Base-by-base conservation (phyloP, 2,329 filamentous ascomycete genomes). In the Ceratocystis papillata region DNA sequence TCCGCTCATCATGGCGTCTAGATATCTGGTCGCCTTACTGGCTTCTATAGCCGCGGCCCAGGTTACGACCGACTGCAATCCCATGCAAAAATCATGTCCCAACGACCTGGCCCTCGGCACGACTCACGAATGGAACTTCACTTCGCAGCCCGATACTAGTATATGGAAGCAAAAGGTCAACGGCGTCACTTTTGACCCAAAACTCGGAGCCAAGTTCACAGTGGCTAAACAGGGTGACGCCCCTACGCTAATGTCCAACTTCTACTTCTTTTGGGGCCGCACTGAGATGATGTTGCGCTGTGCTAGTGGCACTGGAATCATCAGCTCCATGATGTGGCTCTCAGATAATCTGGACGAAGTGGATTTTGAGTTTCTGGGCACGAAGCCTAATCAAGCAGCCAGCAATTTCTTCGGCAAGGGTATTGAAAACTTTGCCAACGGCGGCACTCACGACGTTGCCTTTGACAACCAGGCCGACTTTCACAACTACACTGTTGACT, bases 271-370 rank as follows among this genome's bases (percentile, higher is more conserved):
- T 79, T 93, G 88, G 70, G 90, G 90, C 65, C 84, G 86, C 68
- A 85, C 90, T 66, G 89, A 94, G 75, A 81, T 93, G 67, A 80
- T 83, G 70, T 83, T 95, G 79, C 89, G 90, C 77, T 88, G 88
- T 3, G 86, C 91, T 0, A 77, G 79, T 0, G 91, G 91, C 20
- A 78, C 77, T 6, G 91, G 91, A 63, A 86, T 96, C 69, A 83
- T 96, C 71, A 90, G 86, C 72, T 85, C 88, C 69, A 86, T 95
- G 72, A 92, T 96, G 73, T 81, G 93, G 75, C 81, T 94, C 70
- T 93, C 88, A 63, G 87, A 94, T 70, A 87, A 91, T 71, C 80
- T 93, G 15, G 91, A 96, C 73, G 90, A 96, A 76, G 86, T 96
- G 50, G 91, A 96, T 73, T 93, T 89, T 83, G 89, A 94, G 73